These are phyloP conservation scores for Podaxis rugospora DNA, from an alignment of 768 basidiomycete species.

Conservation along the genomic window DNA sequence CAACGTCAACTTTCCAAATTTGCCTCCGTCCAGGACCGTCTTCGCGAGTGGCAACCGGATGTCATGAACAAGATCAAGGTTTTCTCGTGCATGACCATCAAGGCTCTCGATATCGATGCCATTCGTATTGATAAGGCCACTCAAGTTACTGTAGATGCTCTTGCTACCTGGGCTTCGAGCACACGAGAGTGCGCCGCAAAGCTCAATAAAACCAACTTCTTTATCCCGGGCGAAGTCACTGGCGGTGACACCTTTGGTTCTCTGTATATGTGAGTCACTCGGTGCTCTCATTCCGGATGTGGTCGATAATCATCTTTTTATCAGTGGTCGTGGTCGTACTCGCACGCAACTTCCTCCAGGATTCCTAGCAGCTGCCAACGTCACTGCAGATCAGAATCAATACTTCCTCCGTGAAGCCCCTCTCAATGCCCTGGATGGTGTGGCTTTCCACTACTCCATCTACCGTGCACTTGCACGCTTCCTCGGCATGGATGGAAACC, in stretches of 20 bases:
- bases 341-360: slow-evolving; percentile 63
- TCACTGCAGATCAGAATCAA: slow-evolving; percentile 55
- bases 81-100: slow-evolving; percentile 85
- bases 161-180: slow-evolving; percentile 68
- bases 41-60: slow-evolving; percentile 83
- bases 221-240: slow-evolving; percentile 90
- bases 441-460: slow-evolving; percentile 92
- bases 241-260: slow-evolving; percentile 90
- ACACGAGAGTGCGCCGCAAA: slow-evolving; percentile 71
- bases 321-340: slow-evolving; percentile 85
- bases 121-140: slow-evolving; percentile 96
- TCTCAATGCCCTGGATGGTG: slow-evolving; percentile 63
- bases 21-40: slow-evolving; percentile 93
- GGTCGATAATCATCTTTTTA: not conserved
- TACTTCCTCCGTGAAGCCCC: slow-evolving; percentile 75
- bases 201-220: slow-evolving; percentile 82
- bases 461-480: slow-evolving; percentile 85
- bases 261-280: slow-evolving; percentile 65
- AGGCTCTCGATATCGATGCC: slow-evolving; percentile 85
- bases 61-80: slow-evolving; percentile 75
- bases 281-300: not conserved
- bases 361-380: slow-evolving; percentile 64
- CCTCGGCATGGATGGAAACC: slow-evolving; percentile 94
- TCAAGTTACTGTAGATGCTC: slow-evolving; percentile 80
- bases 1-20: slow-evolving; percentile 93